Base-by-base conservation (phyloP, 2,329 filamentous ascomycete genomes). In the Alternaria alternata region DNA sequence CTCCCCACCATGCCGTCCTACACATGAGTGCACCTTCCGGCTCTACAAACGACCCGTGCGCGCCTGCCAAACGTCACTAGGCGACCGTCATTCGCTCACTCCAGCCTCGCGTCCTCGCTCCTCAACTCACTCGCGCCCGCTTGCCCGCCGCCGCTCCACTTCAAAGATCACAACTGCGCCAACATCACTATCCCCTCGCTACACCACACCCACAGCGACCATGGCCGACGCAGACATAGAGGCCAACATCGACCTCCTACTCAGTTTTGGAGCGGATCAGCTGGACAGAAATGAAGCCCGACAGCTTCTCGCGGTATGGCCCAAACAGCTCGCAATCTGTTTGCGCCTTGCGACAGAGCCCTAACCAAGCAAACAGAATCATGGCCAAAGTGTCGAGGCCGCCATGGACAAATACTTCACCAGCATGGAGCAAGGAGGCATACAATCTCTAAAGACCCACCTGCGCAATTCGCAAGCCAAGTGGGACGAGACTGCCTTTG, bases 401-500 rank as follows among this genome's bases (percentile, higher is more conserved):
- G 74, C 74, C 7, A 61, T 64, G 28, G 63, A 67, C 20, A 74
- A 74, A 24, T 68, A 69, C 58, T 73, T 64, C 47, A 66, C 64
- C 26, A 57, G 46, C 8, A 48, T 51, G 47, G 57, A 57, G 5
- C 46, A 57, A 18, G 65, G 63, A 12, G 66, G 65, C 20, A 59
- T 60, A 16, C 43, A 63, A 16, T 54, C 61, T 8, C 57, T 74
- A 9, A 63, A 62, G 41, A 63, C 60, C 36, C 67, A 74, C 18
- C 55, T 71, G 57, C 66, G 61, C 46, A 61, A 70, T 30, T 65
- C 66, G 22, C 63, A 65, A 20, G 61, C 66, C n/a, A 63, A 52
- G n/a, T 78, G 74, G 72, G 75, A 78, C 61, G 66, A 69, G 51
- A 72, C 59, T 51, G 71, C 66, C 3, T 77, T 77, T 54, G 59